Conservation (phyloP, 2,329 filamentous ascomycete genomes). For the Fusarium tupiense region DNA sequence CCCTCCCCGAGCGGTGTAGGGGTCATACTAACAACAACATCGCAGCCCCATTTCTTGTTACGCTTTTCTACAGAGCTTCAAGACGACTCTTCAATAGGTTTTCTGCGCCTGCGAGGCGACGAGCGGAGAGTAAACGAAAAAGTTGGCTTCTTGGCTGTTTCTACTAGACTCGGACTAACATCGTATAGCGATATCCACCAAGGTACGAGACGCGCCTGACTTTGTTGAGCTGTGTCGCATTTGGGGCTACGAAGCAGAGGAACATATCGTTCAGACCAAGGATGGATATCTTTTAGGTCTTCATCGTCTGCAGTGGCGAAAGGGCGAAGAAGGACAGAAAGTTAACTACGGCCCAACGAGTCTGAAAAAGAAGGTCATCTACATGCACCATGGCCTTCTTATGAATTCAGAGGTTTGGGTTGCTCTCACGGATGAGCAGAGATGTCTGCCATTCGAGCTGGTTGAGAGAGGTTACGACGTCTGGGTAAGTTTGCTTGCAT, state of each 20-base stretch:
- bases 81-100: slow-evolving; percentile 84
- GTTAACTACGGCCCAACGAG: slow-evolving; percentile 78
- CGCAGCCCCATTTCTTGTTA: slow-evolving; percentile 80
- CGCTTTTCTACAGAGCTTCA: slow-evolving; percentile 83
- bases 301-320: slow-evolving; percentile 85
- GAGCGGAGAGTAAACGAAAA: slow-evolving; percentile 74
- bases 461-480: slow-evolving; percentile 95
- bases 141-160: slow-evolving; percentile 52
- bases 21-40: slow-evolving; percentile 3
- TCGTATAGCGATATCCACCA: slow-evolving; percentile 73
- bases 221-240: slow-evolving; percentile 94
- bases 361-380: slow-evolving; percentile 84
- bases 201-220: slow-evolving; percentile 86
- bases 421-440: slow-evolving; percentile 84
- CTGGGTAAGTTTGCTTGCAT: slow-evolving; percentile 69
- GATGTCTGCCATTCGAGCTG: slow-evolving; percentile 87
- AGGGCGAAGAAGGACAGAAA: slow-evolving; percentile 80
- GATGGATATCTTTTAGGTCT: slow-evolving; percentile 94
- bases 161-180: slow-evolving; percentile 60
- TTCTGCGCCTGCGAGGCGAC: slow-evolving; percentile 74
- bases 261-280: slow-evolving; percentile 93
- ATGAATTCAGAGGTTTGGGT: slow-evolving; percentile 99
- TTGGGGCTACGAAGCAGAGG: slow-evolving; percentile 92
- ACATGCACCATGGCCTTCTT: slow-evolving; percentile 93
- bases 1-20: slow-evolving; percentile 16